Evolutionary conservation across 192 early-diverging fungal genomes (phyloP).

Genomic region (Coemansia furcata): DNA sequence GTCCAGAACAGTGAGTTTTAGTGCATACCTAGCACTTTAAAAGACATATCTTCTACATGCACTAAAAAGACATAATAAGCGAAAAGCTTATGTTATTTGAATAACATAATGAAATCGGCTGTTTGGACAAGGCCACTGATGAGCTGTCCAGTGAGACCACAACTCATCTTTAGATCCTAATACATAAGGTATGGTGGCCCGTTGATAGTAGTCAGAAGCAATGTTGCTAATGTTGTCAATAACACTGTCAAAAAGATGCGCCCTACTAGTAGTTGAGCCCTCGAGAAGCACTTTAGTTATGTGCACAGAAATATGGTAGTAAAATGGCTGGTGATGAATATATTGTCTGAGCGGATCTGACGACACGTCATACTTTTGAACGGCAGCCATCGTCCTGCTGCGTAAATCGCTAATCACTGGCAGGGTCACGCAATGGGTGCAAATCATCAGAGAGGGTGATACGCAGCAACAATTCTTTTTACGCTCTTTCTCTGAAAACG

Average conservation of each 20-base stretch:
- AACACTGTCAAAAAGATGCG: slow-evolving; percentile 67
- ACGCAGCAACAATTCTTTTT: too few relatives aligned
- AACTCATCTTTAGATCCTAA: slow-evolving; percentile 55
- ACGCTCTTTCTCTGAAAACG: too few relatives aligned
- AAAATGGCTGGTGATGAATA: slow-evolving; percentile 78
- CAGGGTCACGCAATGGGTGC: too few relatives aligned
- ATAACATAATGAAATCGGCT: too few relatives aligned
- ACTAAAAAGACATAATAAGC: too few relatives aligned
- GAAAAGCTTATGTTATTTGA: too few relatives aligned
- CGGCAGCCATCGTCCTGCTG: slow-evolving; percentile 48
- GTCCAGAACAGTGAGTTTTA: too few relatives aligned
- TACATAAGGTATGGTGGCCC: slow-evolving; percentile 57
- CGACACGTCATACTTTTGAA: slow-evolving; percentile 50
- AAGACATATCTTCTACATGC: too few relatives aligned
- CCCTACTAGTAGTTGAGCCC: slow-evolving; percentile 61
- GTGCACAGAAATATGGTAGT: slow-evolving; percentile 82
- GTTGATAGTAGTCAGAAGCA: slow-evolving; percentile 63
- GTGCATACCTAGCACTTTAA: too few relatives aligned
- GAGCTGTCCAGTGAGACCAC: slow-evolving; percentile 27
- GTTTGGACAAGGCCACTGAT: too few relatives aligned
- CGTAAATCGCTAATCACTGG: slow-evolving; percentile 64
- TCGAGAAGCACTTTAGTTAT: slow-evolving; percentile 62
- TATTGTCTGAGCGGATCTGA: slow-evolving; percentile 65
- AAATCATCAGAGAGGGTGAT: too few relatives aligned
- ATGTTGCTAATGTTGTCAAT: slow-evolving; percentile 68